Percentiles rank a stretch among this genome's conserved stretches.
phyloP scores from a whole-genome alignment of 148 eudicot species.

The Camellia lanceoleosa region DNA sequence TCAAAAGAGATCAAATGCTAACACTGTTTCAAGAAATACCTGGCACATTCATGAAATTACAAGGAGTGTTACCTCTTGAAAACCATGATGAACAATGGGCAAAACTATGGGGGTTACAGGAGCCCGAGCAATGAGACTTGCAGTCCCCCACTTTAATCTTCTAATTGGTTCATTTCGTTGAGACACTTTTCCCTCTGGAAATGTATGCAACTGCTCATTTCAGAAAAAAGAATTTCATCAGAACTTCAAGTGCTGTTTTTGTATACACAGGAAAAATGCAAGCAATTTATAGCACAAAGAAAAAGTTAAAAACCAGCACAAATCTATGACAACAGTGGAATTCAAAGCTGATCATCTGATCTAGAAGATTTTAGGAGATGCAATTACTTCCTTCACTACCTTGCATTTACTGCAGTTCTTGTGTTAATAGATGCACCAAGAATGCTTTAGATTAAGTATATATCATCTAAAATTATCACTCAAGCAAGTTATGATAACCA shows the following conservation, averaged over 20 bases:
- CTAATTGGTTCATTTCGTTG: conserved; percentile 77
- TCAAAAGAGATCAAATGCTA: conserved; percentile 1
- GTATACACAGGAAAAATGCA: background rate
- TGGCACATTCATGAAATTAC: background rate
- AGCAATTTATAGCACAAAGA: background rate
- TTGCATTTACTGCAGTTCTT: background rate
- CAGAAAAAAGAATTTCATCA: conserved; percentile 12
- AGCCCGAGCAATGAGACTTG: conserved; percentile 88
- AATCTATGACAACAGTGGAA: background rate
- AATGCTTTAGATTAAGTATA: background rate
- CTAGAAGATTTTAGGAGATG: background rate
- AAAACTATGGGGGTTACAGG: conserved; percentile 85
- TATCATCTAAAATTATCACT: background rate
- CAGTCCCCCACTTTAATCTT: conserved; percentile 98
- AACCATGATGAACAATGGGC: conserved; percentile 83
- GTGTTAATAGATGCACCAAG: background rate
- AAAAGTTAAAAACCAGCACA: background rate
- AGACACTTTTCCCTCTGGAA: conserved; percentile 89
- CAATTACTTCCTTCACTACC: background rate
- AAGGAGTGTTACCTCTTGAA: conserved; percentile 57
- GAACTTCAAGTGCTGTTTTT: background rate
- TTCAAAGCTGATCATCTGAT: conserved; percentile 6
- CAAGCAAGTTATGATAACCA: background rate
- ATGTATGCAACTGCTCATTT: conserved; percentile 75
- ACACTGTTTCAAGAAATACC: background rate